Conservation (phyloP, 2,329 filamentous ascomycete species). For the Mycosphaerella sp. region DNA sequence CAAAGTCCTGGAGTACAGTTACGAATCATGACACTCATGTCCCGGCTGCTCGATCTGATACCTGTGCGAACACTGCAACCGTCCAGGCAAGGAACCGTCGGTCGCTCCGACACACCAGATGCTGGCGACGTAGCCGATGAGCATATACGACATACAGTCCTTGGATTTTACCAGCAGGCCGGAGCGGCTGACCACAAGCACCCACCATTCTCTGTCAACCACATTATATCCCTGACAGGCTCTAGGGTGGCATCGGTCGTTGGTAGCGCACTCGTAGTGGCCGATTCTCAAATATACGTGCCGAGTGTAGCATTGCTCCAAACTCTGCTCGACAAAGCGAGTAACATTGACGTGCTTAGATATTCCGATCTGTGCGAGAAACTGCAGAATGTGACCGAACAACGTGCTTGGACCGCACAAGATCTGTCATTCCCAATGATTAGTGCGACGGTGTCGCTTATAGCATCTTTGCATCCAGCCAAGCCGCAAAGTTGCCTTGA, state of each 20-base stretch:
- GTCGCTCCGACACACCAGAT: not conserved
- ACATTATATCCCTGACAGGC: slow-evolving; percentile 3
- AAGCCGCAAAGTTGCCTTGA: slow-evolving; percentile 8
- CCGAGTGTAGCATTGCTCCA: slow-evolving; percentile 6
- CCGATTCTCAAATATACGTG: not conserved
- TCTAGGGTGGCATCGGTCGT: not conserved
- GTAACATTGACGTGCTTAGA: not conserved
- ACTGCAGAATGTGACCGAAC: slow-evolving; percentile 1
- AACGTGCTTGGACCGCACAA: not conserved
- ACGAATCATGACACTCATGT: slow-evolving; percentile 6
- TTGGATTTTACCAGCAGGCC: slow-evolving; percentile 14
- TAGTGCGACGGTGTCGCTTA: slow-evolving; percentile 20
- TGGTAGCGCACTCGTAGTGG: slow-evolving; percentile 2
- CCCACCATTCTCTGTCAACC: not conserved
- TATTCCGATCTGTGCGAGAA: not conserved
- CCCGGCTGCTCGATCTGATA: slow-evolving; percentile 15
- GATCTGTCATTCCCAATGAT: slow-evolving; percentile 20
- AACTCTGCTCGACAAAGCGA: slow-evolving; percentile 6
- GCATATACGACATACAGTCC: slow-evolving; percentile 3
- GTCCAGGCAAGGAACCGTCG: not conserved
- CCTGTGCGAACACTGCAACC: slow-evolving; percentile 13
- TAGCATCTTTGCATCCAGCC: slow-evolving; percentile 8
- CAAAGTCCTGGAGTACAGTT: not conserved
- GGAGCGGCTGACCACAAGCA: not conserved
- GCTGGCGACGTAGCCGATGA: not conserved